Conservation (phyloP, 768 basidiomycete species). For the Lactarius vividus region DNA sequence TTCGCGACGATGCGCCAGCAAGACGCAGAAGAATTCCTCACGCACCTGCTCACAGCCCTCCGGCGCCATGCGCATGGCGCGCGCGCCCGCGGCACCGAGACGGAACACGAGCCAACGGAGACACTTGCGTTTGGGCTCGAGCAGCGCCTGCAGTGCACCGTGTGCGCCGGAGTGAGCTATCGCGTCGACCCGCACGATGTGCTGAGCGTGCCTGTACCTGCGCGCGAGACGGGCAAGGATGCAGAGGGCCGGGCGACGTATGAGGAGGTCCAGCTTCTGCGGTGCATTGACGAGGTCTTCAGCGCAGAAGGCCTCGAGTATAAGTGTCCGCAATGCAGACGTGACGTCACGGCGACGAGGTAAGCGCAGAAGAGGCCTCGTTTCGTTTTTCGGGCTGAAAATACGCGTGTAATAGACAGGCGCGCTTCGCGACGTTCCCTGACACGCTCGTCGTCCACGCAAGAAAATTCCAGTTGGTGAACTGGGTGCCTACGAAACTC, state of each 20-base stretch:
- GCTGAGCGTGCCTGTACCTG: slow-evolving; percentile 79
- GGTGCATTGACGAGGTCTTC: slow-evolving; percentile 59
- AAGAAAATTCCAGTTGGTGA: slow-evolving; percentile 91
- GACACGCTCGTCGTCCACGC: slow-evolving; percentile 85
- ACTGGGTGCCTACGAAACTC: slow-evolving; percentile 95
- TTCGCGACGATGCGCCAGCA: slow-evolving; percentile 97
- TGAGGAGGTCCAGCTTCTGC: slow-evolving; percentile 54
- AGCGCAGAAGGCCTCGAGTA: slow-evolving; percentile 75
- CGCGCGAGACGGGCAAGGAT: slow-evolving; percentile 50
- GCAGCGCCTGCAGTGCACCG: slow-evolving; percentile 79
- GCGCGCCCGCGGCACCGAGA: slow-evolving; percentile 33
- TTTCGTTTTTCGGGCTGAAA: not conserved
- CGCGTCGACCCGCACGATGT: slow-evolving; percentile 72
- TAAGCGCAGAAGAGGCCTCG: slow-evolving; percentile 38
- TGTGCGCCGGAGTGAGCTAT: slow-evolving; percentile 82
- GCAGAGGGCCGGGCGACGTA: slow-evolving; percentile 64
- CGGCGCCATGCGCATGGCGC: slow-evolving; percentile 57
- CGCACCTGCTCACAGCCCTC: slow-evolving; percentile 71
- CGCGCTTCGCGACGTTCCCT: slow-evolving; percentile 82
- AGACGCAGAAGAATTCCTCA: slow-evolving; percentile 93
- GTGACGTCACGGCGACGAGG: slow-evolving; percentile 70
- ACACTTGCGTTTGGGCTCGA: slow-evolving; percentile 81
- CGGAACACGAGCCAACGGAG: slow-evolving; percentile 62
- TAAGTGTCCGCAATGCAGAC: slow-evolving; percentile 69
- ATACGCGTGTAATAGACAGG: slow-evolving; percentile 46